Conservation (phyloP, 2,329 filamentous ascomycete genomes). For the Microdochium paspali region DNA sequence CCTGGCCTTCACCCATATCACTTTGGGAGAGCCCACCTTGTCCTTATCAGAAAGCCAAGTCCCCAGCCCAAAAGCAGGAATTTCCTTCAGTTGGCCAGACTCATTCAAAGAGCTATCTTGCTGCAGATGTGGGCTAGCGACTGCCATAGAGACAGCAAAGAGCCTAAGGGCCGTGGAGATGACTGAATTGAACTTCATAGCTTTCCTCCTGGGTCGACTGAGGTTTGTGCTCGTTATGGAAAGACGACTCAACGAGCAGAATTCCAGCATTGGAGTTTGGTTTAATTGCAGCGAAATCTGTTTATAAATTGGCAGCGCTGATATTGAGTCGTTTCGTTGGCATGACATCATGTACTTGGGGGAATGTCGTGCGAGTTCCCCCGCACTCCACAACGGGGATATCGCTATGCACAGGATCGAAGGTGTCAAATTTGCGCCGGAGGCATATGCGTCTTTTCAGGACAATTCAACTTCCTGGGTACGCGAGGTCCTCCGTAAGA, state of each 20-base stretch:
- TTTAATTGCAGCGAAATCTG: no score
- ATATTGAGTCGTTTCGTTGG: background rate
- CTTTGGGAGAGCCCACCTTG: conserved; percentile 5
- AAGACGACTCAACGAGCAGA: background rate
- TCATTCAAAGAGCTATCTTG: background rate
- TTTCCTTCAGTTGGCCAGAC: conserved; percentile 8
- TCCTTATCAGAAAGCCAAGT: conserved; percentile 18
- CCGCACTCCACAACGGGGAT: background rate
- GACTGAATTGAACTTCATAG: background rate
- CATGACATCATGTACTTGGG: background rate
- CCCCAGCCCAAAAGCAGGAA: conserved; percentile 17
- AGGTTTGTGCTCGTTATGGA: background rate
- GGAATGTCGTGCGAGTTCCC: background rate
- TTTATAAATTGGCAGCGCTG: no score
- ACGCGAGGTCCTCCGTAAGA: no score
- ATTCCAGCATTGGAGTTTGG: no score
- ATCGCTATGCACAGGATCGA: background rate
- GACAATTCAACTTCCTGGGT: no score
- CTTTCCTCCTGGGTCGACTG: background rate
- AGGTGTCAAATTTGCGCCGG: background rate
- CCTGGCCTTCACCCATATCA: no score
- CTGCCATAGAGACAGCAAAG: background rate
- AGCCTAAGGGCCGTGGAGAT: background rate
- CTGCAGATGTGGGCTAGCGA: background rate
- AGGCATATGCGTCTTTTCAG: no score